phyloP scores from a whole-genome alignment of 768 basidiomycete species.

The Leccinum incarnatum region DNA sequence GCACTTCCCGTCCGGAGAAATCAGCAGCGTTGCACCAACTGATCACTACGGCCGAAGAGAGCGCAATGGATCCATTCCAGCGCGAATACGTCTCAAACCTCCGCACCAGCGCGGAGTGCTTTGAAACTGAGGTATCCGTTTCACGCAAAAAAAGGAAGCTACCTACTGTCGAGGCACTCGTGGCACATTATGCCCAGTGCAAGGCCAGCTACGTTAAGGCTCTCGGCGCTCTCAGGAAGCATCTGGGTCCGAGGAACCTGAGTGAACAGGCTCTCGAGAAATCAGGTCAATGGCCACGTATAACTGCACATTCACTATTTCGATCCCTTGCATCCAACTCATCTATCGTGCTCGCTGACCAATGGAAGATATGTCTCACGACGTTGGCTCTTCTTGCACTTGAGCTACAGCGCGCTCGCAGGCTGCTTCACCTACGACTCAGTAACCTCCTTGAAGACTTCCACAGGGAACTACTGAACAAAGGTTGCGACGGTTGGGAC shows the following conservation, averaged over 20 bases:
- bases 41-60: background rate
- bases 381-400: constrained; percentile 31
- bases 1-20: background rate
- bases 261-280: constrained; percentile 11
- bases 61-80: constrained; percentile 7
- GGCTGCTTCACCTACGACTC: constrained; percentile 28
- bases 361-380: constrained; percentile 34
- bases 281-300: constrained; percentile 38
- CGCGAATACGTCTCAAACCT: constrained; percentile 15
- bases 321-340: constrained; percentile 28
- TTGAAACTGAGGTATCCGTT: constrained; percentile 4
- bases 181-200: constrained; percentile 7
- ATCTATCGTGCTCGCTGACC: constrained; percentile 3
- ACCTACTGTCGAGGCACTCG: background rate
- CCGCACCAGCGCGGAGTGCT: constrained; percentile 13
- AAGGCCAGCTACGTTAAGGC: background rate
- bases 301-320: constrained; percentile 32
- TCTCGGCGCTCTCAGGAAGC: constrained; percentile 1
- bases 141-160: background rate
- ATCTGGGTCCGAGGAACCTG: constrained; percentile 12
- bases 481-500: constrained; percentile 19
- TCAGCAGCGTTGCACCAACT: constrained; percentile 1
- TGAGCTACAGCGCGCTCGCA: constrained; percentile 36
- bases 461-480: constrained; percentile 25
- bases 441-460: constrained; percentile 31